Evolutionary conservation across 345 rosid species (phyloP), one percentile per base, ranked within the genome.

Genomic region (Odontarrhena argentea): DNA sequence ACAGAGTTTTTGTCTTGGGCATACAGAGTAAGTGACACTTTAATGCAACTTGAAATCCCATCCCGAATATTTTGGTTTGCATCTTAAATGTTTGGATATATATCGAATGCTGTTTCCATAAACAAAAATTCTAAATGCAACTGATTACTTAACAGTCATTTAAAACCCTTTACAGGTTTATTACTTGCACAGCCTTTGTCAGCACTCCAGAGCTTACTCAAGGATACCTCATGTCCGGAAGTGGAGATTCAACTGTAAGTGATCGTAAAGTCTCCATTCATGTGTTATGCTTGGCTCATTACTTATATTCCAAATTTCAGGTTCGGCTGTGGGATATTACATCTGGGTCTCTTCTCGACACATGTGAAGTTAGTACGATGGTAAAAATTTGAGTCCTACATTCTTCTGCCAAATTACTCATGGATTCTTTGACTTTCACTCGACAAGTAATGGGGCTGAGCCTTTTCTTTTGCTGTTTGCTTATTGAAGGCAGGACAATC

Each of bases 1-100:
- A 65, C 96, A 94, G 62, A 85, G 95, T 67, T 89, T 91, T 73
- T 91, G 99, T 81, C 95, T 94, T 54, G 99, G 92, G 38, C 99
- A 94, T 82, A 79, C 96, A 9, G 94, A 90, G 98, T 86, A 80
- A 93, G 97, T 88, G 80, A 76, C 55, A 67, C 74, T 70, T 69
- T 64, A 45, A 38, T 46, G 64, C 58, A 28, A 13, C 32, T 32
- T 56, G n/a, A 55, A 22, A 45, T 37, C 13, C 42, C 60, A 55
- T 71, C 38, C 38, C 44, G 9, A 18, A 22, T 42, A 59, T 59
- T 25, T 11, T 30, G 24, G 22, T n/a, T 59, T 59, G 9, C 47
- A 18, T 8, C 25, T 38, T 28, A 25, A 36, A 42, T 65, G 24
- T 38, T 60, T 58, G 37, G 35, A 25, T 6, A 26, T 40, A 30